phyloP scores from a whole-genome alignment of 345 rosid genomes.

The Rhizophora apiculata region DNA sequence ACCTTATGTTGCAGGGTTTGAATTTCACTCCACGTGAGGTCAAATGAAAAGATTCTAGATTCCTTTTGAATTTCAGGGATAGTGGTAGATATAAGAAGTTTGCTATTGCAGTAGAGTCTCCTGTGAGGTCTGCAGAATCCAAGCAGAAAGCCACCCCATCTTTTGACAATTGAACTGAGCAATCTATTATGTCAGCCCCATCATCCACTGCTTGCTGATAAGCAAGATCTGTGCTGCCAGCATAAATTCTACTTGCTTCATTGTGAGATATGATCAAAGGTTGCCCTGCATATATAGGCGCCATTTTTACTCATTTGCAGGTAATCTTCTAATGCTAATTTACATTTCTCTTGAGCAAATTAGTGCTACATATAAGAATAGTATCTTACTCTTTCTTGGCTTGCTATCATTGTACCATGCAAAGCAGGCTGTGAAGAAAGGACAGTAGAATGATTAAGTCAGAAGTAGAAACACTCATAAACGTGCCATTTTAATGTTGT shows the following conservation, averaged over 20 bases:
- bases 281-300: slow-evolving; percentile 23
- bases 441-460: slow-evolving; percentile 10
- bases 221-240: slow-evolving; percentile 81
- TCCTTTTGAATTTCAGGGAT: slow-evolving; percentile 62
- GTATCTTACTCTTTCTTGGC: slow-evolving; percentile 34
- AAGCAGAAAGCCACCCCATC: slow-evolving; percentile 82
- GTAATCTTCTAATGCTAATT: background rate
- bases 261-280: slow-evolving; percentile 64
- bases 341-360: background rate
- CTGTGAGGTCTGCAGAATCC: slow-evolving; percentile 54
- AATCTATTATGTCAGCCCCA: slow-evolving; percentile 78
- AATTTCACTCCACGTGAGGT: slow-evolving; percentile 82
- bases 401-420: slow-evolving; percentile 29
- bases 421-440: slow-evolving; percentile 58
- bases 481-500: too few relatives aligned
- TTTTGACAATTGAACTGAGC: slow-evolving; percentile 78
- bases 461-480: background rate
- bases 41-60: slow-evolving; percentile 77
- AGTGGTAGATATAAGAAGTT: slow-evolving; percentile 44
- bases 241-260: slow-evolving; percentile 80
- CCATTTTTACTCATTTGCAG: background rate
- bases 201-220: slow-evolving; percentile 71
- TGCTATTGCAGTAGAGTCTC: slow-evolving; percentile 54
- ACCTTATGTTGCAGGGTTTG: slow-evolving; percentile 66
- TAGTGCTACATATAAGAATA: background rate